These are phyloP conservation scores for Eucalyptus sideroxylon DNA, from an alignment of 345 rosid species.

Conservation along the genomic window DNA sequence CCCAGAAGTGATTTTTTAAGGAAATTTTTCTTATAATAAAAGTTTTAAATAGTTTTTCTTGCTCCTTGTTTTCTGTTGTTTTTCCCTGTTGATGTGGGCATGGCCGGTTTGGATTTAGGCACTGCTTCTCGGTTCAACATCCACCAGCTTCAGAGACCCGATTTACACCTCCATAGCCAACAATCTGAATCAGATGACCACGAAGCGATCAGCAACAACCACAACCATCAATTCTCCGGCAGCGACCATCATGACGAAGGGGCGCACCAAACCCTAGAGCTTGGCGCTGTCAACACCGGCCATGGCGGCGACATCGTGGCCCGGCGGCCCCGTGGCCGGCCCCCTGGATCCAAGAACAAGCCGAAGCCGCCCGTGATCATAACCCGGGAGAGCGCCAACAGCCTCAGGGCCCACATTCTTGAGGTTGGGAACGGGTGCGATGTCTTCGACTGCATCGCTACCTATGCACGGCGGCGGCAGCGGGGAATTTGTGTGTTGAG, in stretches of 20 bases:
- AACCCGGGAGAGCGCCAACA: conserved; percentile 91
- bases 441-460: conserved; percentile 76
- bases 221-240: not conserved
- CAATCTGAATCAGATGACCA: conserved; percentile 35
- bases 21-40: not conserved
- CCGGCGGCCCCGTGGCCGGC: conserved; percentile 88
- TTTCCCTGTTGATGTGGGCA: conserved; percentile 12
- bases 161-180: conserved; percentile 2
- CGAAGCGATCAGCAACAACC: not conserved
- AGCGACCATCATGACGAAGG: conserved; percentile 17
- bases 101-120: conserved; percentile 68
- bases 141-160: conserved; percentile 55
- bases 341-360: conserved; percentile 91
- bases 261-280: conserved; percentile 29
- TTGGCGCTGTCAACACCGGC: conserved; percentile 15
- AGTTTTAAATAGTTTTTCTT: conserved; percentile 3
- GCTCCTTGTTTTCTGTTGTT: conserved; percentile 1
- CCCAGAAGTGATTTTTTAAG: not conserved
- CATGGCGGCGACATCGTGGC: conserved; percentile 20
- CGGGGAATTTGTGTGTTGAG: conserved; percentile 86
- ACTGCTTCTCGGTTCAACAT: conserved; percentile 36
- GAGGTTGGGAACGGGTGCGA: conserved; percentile 91
- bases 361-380: conserved; percentile 87
- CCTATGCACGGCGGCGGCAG: conserved; percentile 82
- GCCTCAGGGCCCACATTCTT: conserved; percentile 97